Base-by-base conservation (phyloP, 805 yeast genomes). In the Pichia nakasei region DNA sequence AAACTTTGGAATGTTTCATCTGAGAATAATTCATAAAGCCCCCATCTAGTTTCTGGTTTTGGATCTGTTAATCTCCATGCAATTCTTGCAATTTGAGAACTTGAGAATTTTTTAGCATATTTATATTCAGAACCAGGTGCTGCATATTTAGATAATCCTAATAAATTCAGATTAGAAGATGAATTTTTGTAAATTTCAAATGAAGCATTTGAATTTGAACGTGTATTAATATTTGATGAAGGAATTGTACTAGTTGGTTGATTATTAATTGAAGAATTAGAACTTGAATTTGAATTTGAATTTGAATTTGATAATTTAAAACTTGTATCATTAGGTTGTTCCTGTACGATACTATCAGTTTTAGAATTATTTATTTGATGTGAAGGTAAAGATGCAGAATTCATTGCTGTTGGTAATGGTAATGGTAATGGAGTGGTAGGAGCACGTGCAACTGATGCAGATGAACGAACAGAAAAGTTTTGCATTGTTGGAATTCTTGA, bases 61-160 rank as follows among this genome's bases (percentile, higher is more conserved):
- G 87, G 85, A 58, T 84, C 89, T 52, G 82, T 75, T 42, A 85
- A 64, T 57, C 85, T 75, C 89, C 91, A 84, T 1, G 88, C 88
- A 5, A 81, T 78, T 53, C 93, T 69, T 1, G 88, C 76, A 21
- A 82, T 79, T 12, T 80, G 80, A 1, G 73, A 59, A 36, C 73
- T 70, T 27, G 72, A 73, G 60, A 84, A 82, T 47, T 70, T 78
- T 44, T 76, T 72, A 0, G 87, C 88, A 69, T 76, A 76, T 52
- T 75, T 77, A 59, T 78, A 82, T 55, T 85, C 93, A 5, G 73
- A 57, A 12, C 91, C 89, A 1, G 93, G 93, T 0, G 39, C 22
- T 22, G 47, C 39, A 31, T 7, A 26, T n/a, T 45, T 45, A 22
- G 11, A 18, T 4, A 41, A 31, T 17, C 42, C 44, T 12, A 34